Percentiles rank a stretch among this genome's conserved stretches.
Evolutionary conservation across 176 grass and related monocot species (phyloP).

Genomic region (Guadua angustifolia): DNA sequence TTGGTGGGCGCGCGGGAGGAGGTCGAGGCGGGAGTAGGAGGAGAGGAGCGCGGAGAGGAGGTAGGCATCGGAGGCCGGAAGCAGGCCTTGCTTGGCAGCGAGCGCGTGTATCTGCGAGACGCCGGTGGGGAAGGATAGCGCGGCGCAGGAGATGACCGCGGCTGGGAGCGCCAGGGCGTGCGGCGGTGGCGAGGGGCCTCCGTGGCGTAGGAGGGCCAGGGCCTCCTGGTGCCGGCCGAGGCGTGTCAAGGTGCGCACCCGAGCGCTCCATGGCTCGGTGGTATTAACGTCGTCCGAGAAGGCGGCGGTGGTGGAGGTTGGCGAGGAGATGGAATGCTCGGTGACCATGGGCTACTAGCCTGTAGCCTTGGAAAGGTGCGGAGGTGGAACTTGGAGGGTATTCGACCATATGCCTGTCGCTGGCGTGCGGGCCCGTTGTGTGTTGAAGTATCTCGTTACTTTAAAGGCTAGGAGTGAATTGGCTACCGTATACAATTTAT

Average conservation of each 20-base stretch:
- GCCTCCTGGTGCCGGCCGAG: constrained; percentile 51
- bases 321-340: constrained; percentile 31
- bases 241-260: constrained; percentile 47
- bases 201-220: constrained; percentile 45
- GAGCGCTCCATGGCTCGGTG: constrained; percentile 49
- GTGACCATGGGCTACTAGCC: constrained; percentile 17
- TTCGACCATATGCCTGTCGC: constrained; percentile 16
- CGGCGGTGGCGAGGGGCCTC: constrained; percentile 44
- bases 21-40: constrained; percentile 58
- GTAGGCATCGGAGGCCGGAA: constrained; percentile 55
- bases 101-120: constrained; percentile 60
- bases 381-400: background rate
- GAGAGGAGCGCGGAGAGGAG: constrained; percentile 60
- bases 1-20: constrained; percentile 53
- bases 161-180: constrained; percentile 58
- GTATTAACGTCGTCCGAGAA: background rate
- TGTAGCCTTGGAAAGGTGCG: background rate
- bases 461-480: too few species aligned
- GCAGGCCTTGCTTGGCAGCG: constrained; percentile 55
- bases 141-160: constrained; percentile 55
- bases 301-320: background rate
- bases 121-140: constrained; percentile 48
- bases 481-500: too few species aligned
- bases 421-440: background rate
- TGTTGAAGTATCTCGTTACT: too few species aligned